phyloP scores from a whole-genome alignment of 495 filamentous ascomycete species.

The Xylaria telfairii region DNA sequence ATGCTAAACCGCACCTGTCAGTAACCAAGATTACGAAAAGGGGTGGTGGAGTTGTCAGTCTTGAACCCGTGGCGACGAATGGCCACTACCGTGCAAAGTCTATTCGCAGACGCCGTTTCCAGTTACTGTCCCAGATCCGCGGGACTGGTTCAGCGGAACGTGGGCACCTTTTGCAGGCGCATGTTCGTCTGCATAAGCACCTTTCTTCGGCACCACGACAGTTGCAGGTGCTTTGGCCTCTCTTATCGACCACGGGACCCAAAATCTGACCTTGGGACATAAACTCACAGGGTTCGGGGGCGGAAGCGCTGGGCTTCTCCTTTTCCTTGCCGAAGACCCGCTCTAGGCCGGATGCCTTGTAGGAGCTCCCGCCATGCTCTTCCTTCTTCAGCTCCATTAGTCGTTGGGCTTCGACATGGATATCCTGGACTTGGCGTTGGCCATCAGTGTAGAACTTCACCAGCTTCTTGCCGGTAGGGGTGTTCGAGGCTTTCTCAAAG shows the following conservation, averaged over 20 bases:
- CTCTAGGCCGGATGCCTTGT: constrained; percentile 55
- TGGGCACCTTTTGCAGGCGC: neutral
- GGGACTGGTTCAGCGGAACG: neutral
- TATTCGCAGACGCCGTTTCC: neutral
- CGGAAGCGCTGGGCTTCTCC: constrained; percentile 38
- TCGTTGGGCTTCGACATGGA: constrained; percentile 86
- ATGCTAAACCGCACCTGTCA: constrained; percentile 5
- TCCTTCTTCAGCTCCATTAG: constrained; percentile 87
- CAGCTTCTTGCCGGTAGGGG: constrained; percentile 84
- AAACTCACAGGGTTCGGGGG: constrained; percentile 35
- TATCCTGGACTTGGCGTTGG: constrained; percentile 86
- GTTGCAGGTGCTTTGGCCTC: neutral
- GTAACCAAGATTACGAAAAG: neutral
- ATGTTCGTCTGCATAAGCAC: neutral
- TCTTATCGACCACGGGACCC: constrained; percentile 9
- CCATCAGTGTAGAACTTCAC: constrained; percentile 82
- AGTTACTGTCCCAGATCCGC: neutral
- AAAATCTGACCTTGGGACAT: constrained; percentile 21
- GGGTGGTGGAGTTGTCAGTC: neutral
- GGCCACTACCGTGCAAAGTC: neutral
- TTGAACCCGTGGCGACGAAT: neutral
- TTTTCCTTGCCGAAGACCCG: constrained; percentile 53
- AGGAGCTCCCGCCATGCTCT: constrained; percentile 56
- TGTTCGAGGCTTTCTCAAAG: constrained; percentile 89
- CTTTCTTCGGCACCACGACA: neutral